Percentiles rank a stretch among this genome's conserved stretches.
phyloP scores from a whole-genome alignment of 257 asterid species.

The Nicotiana tomentosiformis region DNA sequence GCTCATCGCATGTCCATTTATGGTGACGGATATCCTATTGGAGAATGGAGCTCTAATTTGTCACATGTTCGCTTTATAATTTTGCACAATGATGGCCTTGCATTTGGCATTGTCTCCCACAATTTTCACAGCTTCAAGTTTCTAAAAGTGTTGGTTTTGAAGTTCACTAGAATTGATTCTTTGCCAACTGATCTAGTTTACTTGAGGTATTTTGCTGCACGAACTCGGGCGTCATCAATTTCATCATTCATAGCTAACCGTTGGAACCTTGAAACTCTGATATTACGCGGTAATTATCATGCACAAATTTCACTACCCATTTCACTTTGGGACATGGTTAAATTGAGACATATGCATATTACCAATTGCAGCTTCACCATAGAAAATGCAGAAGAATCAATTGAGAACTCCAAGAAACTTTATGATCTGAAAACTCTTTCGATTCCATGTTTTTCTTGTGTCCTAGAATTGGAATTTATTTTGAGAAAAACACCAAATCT shows the following conservation, averaged over 20 bases:
- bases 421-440: slow-evolving; percentile 4
- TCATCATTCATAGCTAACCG: not conserved
- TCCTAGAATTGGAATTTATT: not conserved
- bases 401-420: not conserved
- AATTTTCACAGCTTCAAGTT: not conserved
- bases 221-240: not conserved
- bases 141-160: slow-evolving; percentile 12
- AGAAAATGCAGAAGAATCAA: not conserved
- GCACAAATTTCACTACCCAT: not conserved
- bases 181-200: not conserved
- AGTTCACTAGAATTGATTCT: not conserved
- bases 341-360: slow-evolving; percentile 9
- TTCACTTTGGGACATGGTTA: slow-evolving; percentile 5
- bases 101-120: not conserved
- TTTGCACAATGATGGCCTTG: not conserved
- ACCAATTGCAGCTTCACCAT: not conserved
- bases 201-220: slow-evolving; percentile 13
- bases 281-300: not conserved
- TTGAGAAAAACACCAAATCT: slow-evolving; percentile 4
- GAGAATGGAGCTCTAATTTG: too few species aligned
- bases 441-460: not conserved
- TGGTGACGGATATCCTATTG: too few species aligned
- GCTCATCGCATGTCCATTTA: not conserved
- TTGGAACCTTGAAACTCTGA: slow-evolving; percentile 10
- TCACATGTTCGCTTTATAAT: not conserved